These are phyloP conservation scores for Phanerochaete carnosa DNA, from an alignment of 768 basidiomycete species.

Conservation along the genomic window DNA sequence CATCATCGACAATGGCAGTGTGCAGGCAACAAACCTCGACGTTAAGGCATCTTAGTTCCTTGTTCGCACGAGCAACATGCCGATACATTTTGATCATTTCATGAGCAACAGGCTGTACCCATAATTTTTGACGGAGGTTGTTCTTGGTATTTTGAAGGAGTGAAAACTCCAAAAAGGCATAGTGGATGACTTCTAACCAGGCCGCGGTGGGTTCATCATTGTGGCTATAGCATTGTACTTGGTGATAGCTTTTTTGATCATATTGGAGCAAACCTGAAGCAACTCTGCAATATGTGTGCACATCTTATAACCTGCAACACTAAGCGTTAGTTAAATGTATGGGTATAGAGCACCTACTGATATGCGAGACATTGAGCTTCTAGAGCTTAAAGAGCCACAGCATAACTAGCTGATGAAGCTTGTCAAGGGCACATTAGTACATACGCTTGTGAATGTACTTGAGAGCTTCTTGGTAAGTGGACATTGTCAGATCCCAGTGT, in stretches of 20 bases:
- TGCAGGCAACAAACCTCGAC: conserved; percentile 25
- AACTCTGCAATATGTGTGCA: conserved; percentile 29
- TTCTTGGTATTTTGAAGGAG: conserved; percentile 24
- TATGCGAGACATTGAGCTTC: conserved; percentile 33
- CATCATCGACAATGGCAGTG: conserved; percentile 23
- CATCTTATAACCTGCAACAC: conserved; percentile 25
- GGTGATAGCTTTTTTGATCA: conserved; percentile 25
- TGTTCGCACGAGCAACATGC: conserved; percentile 18
- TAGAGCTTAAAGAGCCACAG: conserved; percentile 36
- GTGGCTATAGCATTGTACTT: conserved; percentile 29
- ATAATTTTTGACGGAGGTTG: conserved; percentile 24
- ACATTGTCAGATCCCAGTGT: conserved; percentile 24
- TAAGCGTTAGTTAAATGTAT: too few relatives aligned
- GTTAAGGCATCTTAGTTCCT: conserved; percentile 24
- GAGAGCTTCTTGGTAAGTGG: conserved; percentile 21
- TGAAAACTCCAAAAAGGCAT: conserved; percentile 26
- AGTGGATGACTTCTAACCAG: conserved; percentile 25
- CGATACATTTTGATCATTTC: conserved; percentile 20
- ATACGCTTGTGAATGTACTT: conserved; percentile 16
- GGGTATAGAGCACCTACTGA: conserved; percentile 24
- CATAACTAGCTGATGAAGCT: conserved; percentile 31
- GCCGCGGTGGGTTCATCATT: conserved; percentile 19
- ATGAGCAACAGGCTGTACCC: conserved; percentile 23
- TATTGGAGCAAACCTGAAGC: conserved; percentile 22
- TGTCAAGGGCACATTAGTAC: conserved; percentile 29